Base-by-base conservation (phyloP, 352 stramenopile genomes). In the Phytophthora nicotianae region DNA sequence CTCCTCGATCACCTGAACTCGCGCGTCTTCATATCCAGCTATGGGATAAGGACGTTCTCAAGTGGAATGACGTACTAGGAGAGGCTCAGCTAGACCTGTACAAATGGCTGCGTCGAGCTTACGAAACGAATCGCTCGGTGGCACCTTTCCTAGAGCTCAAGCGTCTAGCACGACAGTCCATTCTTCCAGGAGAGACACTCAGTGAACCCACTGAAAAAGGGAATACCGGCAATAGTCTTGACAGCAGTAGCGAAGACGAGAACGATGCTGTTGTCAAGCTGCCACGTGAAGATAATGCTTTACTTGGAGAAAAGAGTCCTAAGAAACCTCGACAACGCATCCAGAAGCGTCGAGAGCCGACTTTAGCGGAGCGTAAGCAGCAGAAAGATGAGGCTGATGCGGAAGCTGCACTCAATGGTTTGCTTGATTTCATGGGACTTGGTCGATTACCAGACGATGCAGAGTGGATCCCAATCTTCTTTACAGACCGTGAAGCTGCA, bases 31-130 rank as follows among this genome's bases (percentile, higher is more conserved):
- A 97, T 53, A 65, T 98, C 11, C 91, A 97, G 60, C 68, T 98
- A 8, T 98, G 93, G 93, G 91, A 98, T 58, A 92, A 96, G 55
- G 93, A 98, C 59, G 57, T 98, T 5, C 61, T 97, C 38, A 97
- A 98, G 62, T 97, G 84, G 82, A 97, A 96, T 52, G 91, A 98
- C 56, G 70, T 96, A 19, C 77, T 97, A 20, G 93, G 87, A 2
- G 90, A 97, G 42, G 81, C 83, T 0, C 80, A 95, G 35, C 35
- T 97, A 4, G 83, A 96, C 58, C 41, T 97, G n/a, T 92, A 92
- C 64, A 91, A 87, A 27, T 94, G 84, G 81, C 61, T 96, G 9
- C 74, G 86, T 7, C 74, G 70, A 11, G 77, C 80, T 4, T 90
- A 89, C 45, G 76, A 89, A 16, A 80, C 56, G 0, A 86, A 90